Conservation (phyloP, 1,139 yeast genomes). For the Suhomyces choctaworum region DNA sequence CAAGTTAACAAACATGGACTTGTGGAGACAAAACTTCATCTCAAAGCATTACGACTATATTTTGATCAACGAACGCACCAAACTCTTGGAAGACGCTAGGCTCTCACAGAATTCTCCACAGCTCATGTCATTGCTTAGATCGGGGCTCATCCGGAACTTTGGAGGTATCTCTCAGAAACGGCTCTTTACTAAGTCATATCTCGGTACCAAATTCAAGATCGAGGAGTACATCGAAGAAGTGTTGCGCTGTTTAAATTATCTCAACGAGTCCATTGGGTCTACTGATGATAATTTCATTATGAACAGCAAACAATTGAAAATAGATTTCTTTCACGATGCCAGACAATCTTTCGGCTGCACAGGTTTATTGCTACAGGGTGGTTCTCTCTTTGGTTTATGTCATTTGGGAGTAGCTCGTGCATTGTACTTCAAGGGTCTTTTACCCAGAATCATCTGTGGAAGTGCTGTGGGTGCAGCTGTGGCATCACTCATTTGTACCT, state of each 20-base stretch:
- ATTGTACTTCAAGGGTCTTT: conserved; percentile 64
- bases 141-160: conserved; percentile 84
- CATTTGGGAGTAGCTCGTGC: conserved; percentile 92
- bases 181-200: conserved; percentile 75
- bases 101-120: conserved; percentile 54
- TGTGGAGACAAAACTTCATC: conserved; percentile 85
- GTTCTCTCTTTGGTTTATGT: conserved; percentile 88
- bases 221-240: conserved; percentile 86
- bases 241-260: conserved; percentile 61
- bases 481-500: conserved; percentile 79
- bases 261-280: conserved; percentile 41
- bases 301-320: conserved; percentile 60
- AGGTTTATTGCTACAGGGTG: conserved; percentile 89
- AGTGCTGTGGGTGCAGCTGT: conserved; percentile 94
- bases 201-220: conserved; percentile 85
- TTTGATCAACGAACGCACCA: conserved; percentile 72
- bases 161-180: conserved; percentile 86
- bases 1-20: conserved; percentile 63
- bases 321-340: conserved; percentile 88
- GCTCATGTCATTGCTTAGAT: conserved; percentile 70
- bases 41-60: conserved; percentile 83
- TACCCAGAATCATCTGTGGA: conserved; percentile 89
- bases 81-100: conserved; percentile 63
- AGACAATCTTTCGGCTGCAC: conserved; percentile 89
- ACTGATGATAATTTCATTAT: conserved; percentile 38